A percentile compares a stretch with the other conserved stretches of the same genome.
These are phyloP conservation scores for Collybia nuda DNA, from an alignment of 768 basidiomycete genomes.

Conservation along the genomic window DNA sequence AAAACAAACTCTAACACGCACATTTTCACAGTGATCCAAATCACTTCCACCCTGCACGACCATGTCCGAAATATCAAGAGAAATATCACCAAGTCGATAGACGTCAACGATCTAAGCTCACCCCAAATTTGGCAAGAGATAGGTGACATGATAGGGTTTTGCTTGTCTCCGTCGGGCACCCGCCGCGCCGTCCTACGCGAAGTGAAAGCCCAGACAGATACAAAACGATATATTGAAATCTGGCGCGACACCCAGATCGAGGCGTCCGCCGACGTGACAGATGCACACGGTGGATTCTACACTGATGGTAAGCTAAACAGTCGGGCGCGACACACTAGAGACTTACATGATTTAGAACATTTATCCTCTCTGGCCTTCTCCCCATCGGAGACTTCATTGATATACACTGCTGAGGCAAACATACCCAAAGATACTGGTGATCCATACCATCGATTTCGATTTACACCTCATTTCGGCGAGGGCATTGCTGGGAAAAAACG, in stretches of 20 bases:
- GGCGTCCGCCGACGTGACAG: conserved; percentile 54
- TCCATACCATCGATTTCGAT: conserved; percentile 49
- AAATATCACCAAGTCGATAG: conserved; percentile 38
- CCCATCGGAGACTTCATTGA: conserved; percentile 46
- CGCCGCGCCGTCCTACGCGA: conserved; percentile 48
- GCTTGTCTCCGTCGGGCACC: conserved; percentile 39
- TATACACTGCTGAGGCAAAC: conserved; percentile 65
- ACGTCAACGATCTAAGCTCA: conserved; percentile 19
- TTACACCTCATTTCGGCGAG: conserved; percentile 64
- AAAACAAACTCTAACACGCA: background rate
- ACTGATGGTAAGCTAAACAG: conserved; percentile 48
- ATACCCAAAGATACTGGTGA: conserved; percentile 23
- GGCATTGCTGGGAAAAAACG: conserved; percentile 49
- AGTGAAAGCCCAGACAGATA: conserved; percentile 33
- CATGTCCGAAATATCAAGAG: conserved; percentile 50
- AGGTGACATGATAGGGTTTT: conserved; percentile 38
- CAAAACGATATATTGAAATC: conserved; percentile 59
- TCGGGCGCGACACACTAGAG: background rate
- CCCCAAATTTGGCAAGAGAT: conserved; percentile 31
- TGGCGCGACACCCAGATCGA: conserved; percentile 48
- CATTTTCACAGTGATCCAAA: conserved; percentile 33
- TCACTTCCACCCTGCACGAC: conserved; percentile 48
- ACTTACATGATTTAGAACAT: conserved; percentile 37
- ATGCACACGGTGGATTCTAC: conserved; percentile 58
- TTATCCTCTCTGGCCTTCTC: conserved; percentile 54